Evolutionary conservation across 129 eudicot genomes (phyloP).

Genomic region (Flaveria ramosissima): DNA sequence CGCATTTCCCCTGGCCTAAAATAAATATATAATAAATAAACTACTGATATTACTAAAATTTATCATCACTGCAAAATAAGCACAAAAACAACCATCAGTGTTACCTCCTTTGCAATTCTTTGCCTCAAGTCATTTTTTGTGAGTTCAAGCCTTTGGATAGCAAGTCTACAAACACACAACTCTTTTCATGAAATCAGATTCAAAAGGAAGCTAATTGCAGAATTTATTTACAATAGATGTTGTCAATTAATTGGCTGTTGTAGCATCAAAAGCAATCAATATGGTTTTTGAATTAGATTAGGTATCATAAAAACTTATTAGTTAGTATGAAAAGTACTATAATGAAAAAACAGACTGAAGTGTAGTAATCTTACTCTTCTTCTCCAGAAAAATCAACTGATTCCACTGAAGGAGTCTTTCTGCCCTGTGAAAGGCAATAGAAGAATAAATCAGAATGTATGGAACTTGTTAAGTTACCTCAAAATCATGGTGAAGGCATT

Average conservation of each 20-base stretch:
- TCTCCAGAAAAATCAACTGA: slow-evolving; percentile 83
- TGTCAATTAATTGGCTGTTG: background rate
- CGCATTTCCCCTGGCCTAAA: slow-evolving; percentile 91
- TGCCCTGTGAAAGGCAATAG: slow-evolving; percentile 42
- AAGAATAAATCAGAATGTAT: slow-evolving; percentile 17
- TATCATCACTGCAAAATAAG: slow-evolving; percentile 4
- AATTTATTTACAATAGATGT: background rate
- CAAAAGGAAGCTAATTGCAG: slow-evolving; percentile 3
- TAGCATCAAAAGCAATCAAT: background rate
- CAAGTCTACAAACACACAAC: slow-evolving; percentile 49
- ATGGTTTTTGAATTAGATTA: no score
- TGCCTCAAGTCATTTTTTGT: slow-evolving; percentile 89
- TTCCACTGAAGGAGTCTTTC: slow-evolving; percentile 68
- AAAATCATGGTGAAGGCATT: background rate
- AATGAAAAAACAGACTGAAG: slow-evolving; percentile 11
- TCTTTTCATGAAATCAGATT: slow-evolving; percentile 12
- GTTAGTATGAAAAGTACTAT: slow-evolving; percentile 31
- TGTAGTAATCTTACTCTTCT: slow-evolving; percentile 67
- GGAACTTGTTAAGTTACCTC: background rate
- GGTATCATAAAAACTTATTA: background rate
- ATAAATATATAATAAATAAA: slow-evolving; percentile 28
- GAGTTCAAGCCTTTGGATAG: slow-evolving; percentile 89
- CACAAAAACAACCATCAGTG: slow-evolving; percentile 6
- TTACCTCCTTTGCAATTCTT: slow-evolving; percentile 88
- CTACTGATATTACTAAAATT: background rate